phyloP scores from a whole-genome alignment of 306 rosid genomes.

The Lathyrus sativus region DNA sequence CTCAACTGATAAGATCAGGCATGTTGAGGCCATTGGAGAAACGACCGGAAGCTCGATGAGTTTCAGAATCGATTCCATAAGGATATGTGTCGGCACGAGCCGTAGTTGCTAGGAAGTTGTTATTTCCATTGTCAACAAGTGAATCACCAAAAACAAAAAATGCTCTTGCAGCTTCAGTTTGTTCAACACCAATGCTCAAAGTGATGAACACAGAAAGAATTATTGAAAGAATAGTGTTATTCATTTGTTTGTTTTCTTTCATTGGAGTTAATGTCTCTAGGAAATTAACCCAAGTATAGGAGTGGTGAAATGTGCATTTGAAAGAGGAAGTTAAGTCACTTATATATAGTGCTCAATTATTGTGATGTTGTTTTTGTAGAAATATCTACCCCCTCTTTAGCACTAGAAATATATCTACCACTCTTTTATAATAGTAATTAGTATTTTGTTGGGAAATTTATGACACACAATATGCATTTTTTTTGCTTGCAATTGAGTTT shows the following conservation, averaged over 20 bases:
- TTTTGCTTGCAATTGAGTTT: no score
- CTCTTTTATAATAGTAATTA: no score
- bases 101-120: constrained; percentile 71
- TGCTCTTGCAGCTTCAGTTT: constrained; percentile 49
- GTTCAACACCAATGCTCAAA: background rate
- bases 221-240: constrained; percentile 14
- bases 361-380: background rate
- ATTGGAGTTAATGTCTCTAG: background rate
- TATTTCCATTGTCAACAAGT: constrained; percentile 87
- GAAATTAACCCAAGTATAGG: background rate
- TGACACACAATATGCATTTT: background rate
- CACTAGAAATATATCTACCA: no score
- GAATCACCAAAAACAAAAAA: constrained; percentile 95
- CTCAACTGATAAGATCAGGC: constrained; percentile 59
- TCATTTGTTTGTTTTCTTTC: constrained; percentile 15
- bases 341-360: constrained; percentile 41
- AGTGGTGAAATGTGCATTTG: constrained; percentile 8
- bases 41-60: constrained; percentile 72
- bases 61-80: constrained; percentile 77
- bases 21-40: constrained; percentile 83
- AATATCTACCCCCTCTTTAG: background rate
- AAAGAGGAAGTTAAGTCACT: background rate
- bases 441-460: no score
- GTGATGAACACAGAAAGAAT: background rate
- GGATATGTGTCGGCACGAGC: constrained; percentile 89